These are phyloP conservation scores for Ganoderma sinense DNA, from an alignment of 1,284 basidiomycete species.

Conservation along the genomic window DNA sequence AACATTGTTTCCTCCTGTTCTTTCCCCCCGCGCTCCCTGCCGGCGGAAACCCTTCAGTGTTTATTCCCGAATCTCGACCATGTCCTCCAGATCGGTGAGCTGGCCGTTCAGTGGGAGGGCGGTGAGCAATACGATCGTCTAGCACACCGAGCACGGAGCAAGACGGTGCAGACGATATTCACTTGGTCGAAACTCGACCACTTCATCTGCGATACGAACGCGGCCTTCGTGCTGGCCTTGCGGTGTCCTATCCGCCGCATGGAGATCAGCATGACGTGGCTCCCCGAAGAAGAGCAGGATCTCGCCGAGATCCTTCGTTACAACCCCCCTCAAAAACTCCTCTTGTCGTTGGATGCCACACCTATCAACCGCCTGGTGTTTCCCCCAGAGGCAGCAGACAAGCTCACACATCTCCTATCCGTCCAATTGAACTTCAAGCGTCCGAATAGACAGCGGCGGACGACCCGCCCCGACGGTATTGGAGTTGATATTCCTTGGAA, in stretches of 20 bases:
- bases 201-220: neutral
- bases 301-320: neutral
- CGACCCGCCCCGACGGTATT: no score
- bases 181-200: neutral
- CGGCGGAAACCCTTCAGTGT: neutral
- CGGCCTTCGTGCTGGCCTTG: neutral
- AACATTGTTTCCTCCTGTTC: neutral
- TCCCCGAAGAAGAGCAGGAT: neutral
- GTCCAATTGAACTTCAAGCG: neutral
- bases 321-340: neutral
- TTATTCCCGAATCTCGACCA: neutral
- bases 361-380: neutral
- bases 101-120: no score
- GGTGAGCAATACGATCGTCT: neutral
- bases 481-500: neutral
- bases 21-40: neutral
- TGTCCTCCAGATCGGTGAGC: neutral
- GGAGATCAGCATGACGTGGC: neutral
- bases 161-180: neutral
- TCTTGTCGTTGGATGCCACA: neutral
- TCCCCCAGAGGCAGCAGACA: neutral
- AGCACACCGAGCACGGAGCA: neutral
- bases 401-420: neutral
- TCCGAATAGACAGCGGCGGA: neutral
- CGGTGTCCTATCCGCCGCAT: neutral